Base-by-base conservation (phyloP, 2,329 filamentous ascomycete genomes). In the Knufia petricola region DNA sequence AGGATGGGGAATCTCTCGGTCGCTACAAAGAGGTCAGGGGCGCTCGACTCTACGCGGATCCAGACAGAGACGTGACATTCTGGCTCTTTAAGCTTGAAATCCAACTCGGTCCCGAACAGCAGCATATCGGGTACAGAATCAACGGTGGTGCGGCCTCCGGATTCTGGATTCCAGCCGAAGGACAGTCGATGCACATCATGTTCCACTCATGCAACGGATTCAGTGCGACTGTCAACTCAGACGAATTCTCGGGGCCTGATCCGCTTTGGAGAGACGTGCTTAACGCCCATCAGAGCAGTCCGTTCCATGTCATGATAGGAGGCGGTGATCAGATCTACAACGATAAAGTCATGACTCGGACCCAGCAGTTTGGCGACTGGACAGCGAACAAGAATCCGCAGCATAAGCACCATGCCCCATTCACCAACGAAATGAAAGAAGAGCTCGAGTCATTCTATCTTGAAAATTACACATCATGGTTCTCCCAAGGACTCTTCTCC, bases 161-260 rank as follows among this genome's bases (percentile, higher is more conserved):
- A 1, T 98, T 98, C 64, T 98, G 92, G 90, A 87, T 98, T 0
- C 92, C 94, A 3, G 84, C 84, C 26, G 78, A 75, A 43, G 84
- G 81, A 13, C 77, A 94, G 63, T 79, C 85, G 2, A 98, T 98
- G 92, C 95, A 96, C 68, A 86, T 95, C 63, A 95, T 96, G 88
- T 98, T 95, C 69, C 79, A 96, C 69, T 95, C 85, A 63, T 95
- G 92, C 71, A 98, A 98, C 64, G 92, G 94, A 1, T 98, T 98
- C 71, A 90, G 87, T 58, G 65, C 84, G 45, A 84, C 78, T 49
- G 85, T 85, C 20, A 82, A 94, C 53, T 71, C 87, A 0, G 77
- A 94, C 61, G 75, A 82, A 39, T 84, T 95, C 63, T 92, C 84
- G 61, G 92, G 92, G 0, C 92, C 94, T 0, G 92, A 98, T 66